phyloP scores from a whole-genome alignment of 1,284 basidiomycete genomes.

The Austropuccinia psidii region DNA sequence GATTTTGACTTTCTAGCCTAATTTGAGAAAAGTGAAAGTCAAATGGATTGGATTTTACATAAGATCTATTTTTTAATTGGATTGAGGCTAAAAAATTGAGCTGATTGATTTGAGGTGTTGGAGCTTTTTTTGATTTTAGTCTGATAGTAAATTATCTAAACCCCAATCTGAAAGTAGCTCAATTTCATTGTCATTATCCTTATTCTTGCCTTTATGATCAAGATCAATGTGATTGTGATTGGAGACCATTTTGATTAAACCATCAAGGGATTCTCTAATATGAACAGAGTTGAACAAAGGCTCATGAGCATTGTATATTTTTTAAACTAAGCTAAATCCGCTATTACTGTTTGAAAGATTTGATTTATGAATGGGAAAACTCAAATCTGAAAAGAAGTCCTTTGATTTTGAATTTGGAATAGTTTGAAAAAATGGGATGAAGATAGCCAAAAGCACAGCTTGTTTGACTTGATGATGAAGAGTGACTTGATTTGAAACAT shows the following conservation, averaged over 20 bases:
- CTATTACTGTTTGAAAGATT: not conserved
- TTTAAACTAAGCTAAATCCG: conserved; percentile 26
- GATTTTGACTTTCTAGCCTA: not conserved
- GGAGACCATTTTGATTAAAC: not conserved
- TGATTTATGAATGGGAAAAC: conserved; percentile 7
- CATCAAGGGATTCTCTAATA: not conserved
- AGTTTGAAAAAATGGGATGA: conserved; percentile 26
- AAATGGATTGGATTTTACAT: conserved; percentile 30
- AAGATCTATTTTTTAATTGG: too few relatives aligned
- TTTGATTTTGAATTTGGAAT: not conserved
- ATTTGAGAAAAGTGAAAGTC: conserved; percentile 31
- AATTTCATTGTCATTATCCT: not conserved
- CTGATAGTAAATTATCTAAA: conserved; percentile 20
- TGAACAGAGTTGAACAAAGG: not conserved
- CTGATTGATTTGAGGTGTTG: not conserved
- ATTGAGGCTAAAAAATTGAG: not conserved
- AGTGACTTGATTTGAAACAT: not conserved
- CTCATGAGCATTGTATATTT: not conserved
- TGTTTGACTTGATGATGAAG: not conserved
- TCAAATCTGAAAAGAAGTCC: conserved; percentile 26
- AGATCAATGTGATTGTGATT: not conserved
- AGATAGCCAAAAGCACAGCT: conserved; percentile 30
- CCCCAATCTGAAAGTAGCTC: conserved; percentile 32
- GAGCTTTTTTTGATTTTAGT: not conserved
- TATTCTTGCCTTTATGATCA: too few relatives aligned